Evolutionary conservation across 2,329 filamentous ascomycete genomes (phyloP).

Genomic region (Monosporascus sp.): DNA sequence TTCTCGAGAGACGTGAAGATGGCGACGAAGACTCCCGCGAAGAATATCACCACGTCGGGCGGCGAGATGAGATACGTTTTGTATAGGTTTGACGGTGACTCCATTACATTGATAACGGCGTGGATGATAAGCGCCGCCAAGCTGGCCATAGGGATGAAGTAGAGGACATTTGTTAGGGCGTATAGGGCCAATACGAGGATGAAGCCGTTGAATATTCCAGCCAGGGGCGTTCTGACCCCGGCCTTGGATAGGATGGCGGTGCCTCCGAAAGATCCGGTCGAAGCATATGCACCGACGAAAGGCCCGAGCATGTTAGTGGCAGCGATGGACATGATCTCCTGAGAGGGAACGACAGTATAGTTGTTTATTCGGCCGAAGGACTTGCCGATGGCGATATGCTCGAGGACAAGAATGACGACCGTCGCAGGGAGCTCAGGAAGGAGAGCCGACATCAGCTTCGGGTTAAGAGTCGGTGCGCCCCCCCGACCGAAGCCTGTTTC

Average conservation of each 20-base stretch:
- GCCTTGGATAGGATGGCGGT: constrained; percentile 83
- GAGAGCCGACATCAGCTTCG: constrained; percentile 51
- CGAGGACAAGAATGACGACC: constrained; percentile 70
- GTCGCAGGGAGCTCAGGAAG: constrained; percentile 61
- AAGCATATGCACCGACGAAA: constrained; percentile 57
- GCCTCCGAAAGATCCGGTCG: constrained; percentile 49
- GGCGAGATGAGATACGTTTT: constrained; percentile 75
- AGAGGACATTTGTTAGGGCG: constrained; percentile 71
- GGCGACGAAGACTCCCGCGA: constrained; percentile 61
- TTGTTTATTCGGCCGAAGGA: constrained; percentile 73
- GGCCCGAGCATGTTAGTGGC: constrained; percentile 69
- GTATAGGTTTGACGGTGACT: constrained; percentile 67
- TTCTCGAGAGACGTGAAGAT: constrained; percentile 46
- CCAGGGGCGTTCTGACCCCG: constrained; percentile 73
- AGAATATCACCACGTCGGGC: constrained; percentile 69
- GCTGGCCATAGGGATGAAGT: constrained; percentile 69
- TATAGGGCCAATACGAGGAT: constrained; percentile 76
- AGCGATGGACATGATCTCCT: constrained; percentile 72
- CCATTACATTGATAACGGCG: constrained; percentile 72
- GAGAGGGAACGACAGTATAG: constrained; percentile 70
- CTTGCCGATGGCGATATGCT: constrained; percentile 78
- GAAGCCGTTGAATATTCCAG: constrained; percentile 70
- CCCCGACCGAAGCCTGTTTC: constrained; percentile 57
- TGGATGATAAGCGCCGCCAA: constrained; percentile 78
- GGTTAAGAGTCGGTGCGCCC: constrained; percentile 51